phyloP scores from a whole-genome alignment of 2,329 filamentous ascomycete genomes.

The Microthyrium microscopicum region DNA sequence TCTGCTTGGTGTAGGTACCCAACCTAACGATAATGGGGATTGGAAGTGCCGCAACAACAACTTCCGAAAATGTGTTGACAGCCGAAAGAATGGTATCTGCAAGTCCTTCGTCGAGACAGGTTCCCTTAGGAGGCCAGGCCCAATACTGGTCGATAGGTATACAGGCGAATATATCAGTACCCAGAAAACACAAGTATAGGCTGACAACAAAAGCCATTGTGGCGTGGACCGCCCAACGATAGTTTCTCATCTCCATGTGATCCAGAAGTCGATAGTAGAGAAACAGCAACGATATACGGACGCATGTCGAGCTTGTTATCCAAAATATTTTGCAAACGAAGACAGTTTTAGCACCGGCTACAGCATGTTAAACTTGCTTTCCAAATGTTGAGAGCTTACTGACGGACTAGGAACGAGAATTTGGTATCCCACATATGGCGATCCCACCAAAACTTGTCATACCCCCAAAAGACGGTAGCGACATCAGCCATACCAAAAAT shows the following conservation, averaged over 20 bases:
- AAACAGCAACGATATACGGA: constrained; percentile 27
- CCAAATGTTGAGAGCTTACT: not conserved
- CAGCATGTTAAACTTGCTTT: not conserved
- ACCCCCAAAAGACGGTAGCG: constrained; percentile 1
- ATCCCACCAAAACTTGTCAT: constrained; percentile 5
- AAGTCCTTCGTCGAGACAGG: constrained; percentile 4
- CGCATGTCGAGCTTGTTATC: constrained; percentile 24
- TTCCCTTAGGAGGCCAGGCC: constrained; percentile 1
- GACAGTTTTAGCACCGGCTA: constrained; percentile 16
- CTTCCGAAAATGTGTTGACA: constrained; percentile 26
- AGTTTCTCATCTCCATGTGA: constrained; percentile 23
- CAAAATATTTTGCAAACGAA: constrained; percentile 27
- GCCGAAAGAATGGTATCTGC: constrained; percentile 1
- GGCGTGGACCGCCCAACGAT: constrained; percentile 23
- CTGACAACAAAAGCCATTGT: constrained; percentile 21
- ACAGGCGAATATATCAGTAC: constrained; percentile 26
- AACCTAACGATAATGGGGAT: constrained; percentile 28
- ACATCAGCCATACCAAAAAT: constrained; percentile 2
- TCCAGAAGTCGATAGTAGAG: constrained; percentile 29
- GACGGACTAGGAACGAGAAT: not conserved
- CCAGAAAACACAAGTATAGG: constrained; percentile 25
- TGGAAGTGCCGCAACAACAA: constrained; percentile 25
- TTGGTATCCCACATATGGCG: constrained; percentile 7
- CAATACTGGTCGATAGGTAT: constrained; percentile 15
- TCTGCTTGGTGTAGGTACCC: constrained; percentile 24